Conservation (phyloP, 257 asterid genomes). For the Solanum bulbocastanum region DNA sequence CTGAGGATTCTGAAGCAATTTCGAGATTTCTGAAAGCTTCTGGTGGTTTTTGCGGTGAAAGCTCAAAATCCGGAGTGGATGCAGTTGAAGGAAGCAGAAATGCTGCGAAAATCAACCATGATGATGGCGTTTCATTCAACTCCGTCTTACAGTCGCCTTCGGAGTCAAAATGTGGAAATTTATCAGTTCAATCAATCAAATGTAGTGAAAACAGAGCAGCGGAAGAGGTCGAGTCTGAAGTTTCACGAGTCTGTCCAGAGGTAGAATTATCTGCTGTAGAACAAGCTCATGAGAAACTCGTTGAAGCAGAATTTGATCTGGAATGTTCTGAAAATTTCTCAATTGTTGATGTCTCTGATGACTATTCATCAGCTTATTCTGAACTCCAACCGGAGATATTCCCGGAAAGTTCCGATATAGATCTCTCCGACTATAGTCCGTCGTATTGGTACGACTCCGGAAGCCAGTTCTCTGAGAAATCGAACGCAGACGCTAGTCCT, state of each 20-base stretch:
- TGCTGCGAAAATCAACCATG: neutral
- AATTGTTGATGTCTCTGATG: slow-evolving; percentile 13
- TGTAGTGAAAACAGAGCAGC: slow-evolving; percentile 4
- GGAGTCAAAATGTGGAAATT: slow-evolving; percentile 7
- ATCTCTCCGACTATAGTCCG: slow-evolving; percentile 45
- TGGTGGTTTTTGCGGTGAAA: neutral
- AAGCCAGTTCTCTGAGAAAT: slow-evolving; percentile 79
- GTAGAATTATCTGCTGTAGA: slow-evolving; percentile 6
- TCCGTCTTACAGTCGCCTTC: slow-evolving; percentile 11
- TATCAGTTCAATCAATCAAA: neutral
- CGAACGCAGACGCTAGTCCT: slow-evolving; percentile 38
- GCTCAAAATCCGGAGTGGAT: neutral
- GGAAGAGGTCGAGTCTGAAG: neutral
- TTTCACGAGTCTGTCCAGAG: slow-evolving; percentile 3
- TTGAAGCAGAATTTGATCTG: slow-evolving; percentile 34
- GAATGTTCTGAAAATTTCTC: slow-evolving; percentile 76
- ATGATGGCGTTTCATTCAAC: slow-evolving; percentile 10
- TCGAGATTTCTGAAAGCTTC: slow-evolving; percentile 4
- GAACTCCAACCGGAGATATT: slow-evolving; percentile 28
- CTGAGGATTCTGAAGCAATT: slow-evolving; percentile 10
- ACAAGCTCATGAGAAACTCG: neutral
- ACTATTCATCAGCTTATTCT: slow-evolving; percentile 31
- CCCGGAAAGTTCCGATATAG: slow-evolving; percentile 38
- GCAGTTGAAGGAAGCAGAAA: neutral
- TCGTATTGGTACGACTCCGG: slow-evolving; percentile 71